A percentile compares a stretch with the other conserved stretches of the same genome.
These are phyloP conservation scores for Lophiotrema nucula DNA, from an alignment of 495 filamentous ascomycete species.

Conservation along the genomic window DNA sequence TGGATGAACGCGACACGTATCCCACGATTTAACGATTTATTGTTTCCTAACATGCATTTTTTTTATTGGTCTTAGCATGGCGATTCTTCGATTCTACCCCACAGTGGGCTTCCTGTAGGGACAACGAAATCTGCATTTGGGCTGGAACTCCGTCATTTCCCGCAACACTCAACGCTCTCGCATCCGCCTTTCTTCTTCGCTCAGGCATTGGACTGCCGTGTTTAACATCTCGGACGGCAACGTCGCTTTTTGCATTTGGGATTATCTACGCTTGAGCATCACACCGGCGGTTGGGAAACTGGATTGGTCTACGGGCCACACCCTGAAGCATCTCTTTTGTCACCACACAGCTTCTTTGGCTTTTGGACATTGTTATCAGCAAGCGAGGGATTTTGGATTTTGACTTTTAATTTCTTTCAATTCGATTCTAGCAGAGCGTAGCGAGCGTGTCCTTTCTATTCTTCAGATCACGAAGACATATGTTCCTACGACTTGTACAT, in stretches of 20 bases:
- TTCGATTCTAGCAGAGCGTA: constrained; percentile 32
- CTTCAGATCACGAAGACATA: constrained; percentile 13
- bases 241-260: constrained; percentile 20
- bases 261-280: constrained; percentile 7
- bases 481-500: constrained; percentile 23
- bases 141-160: constrained; percentile 27
- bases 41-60: constrained; percentile 22
- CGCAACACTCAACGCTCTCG: not conserved
- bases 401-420: constrained; percentile 31
- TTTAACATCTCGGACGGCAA: constrained; percentile 9
- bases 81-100: constrained; percentile 18
- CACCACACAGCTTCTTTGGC: constrained; percentile 20
- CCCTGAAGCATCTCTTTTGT: constrained; percentile 27
- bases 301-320: not conserved
- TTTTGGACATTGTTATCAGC: constrained; percentile 43
- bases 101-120: constrained; percentile 14
- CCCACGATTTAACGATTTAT: not conserved
- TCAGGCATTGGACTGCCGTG: not conserved
- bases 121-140: constrained; percentile 33
- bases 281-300: constrained; percentile 1
- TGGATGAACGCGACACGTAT: constrained; percentile 1
- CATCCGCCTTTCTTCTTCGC: constrained; percentile 3
- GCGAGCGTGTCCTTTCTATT: constrained; percentile 36
- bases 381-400: constrained; percentile 45
- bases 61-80: constrained; percentile 17